Percentiles rank a stretch among this genome's conserved stretches.
Evolutionary conservation across 306 rosid species (phyloP).

Genomic region (Prunus davidiana): DNA sequence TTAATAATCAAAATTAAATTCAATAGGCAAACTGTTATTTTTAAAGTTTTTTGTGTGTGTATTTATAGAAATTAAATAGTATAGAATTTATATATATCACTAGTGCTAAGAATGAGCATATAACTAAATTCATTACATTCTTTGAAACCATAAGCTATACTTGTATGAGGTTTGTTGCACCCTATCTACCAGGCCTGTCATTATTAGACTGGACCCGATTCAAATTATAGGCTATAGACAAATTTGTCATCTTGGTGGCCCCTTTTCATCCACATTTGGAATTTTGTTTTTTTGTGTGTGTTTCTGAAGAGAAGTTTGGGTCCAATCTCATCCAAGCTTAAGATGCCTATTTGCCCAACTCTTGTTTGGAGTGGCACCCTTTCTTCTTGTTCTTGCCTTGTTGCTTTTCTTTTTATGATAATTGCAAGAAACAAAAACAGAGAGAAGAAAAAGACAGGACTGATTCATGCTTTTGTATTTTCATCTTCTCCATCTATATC

Average conservation of each 20-base stretch:
- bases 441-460: no score
- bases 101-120: accelerated
- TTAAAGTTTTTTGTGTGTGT: accelerated
- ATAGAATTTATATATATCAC: accelerated
- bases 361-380: neutral
- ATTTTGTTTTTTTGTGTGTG: conserved; percentile 10
- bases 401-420: no score
- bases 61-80: no score
- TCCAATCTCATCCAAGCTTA: conserved; percentile 27
- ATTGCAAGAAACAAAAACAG: neutral
- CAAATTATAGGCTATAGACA: neutral
- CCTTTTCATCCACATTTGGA: conserved; percentile 25
- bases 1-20: no score
- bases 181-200: neutral
- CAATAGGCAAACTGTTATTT: no score
- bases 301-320: conserved; percentile 12
- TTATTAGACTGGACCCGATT: neutral
- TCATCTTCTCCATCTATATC: no score
- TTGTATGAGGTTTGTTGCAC: neutral
- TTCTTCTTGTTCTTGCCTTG: no score
- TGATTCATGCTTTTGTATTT: no score
- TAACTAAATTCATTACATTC: neutral
- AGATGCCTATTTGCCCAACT: conserved; percentile 1
- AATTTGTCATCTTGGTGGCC: conserved; percentile 19
- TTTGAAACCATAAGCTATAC: neutral